Conservation (phyloP, 495 filamentous ascomycete species). For the Penicillium longicatenatum region DNA sequence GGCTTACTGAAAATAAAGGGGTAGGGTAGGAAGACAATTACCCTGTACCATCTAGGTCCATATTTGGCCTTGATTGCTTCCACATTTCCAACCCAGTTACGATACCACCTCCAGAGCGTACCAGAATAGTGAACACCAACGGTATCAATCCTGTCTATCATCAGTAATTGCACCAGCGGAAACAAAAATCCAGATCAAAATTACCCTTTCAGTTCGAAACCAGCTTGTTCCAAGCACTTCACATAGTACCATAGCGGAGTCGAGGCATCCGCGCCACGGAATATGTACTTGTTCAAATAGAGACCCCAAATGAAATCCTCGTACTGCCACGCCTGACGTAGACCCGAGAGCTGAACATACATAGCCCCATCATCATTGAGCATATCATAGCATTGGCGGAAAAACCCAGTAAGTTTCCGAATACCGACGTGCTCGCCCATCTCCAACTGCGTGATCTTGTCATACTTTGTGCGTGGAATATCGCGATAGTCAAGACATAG, state of each 20-base stretch:
- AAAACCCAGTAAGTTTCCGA: constrained; percentile 66
- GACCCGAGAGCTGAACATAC: constrained; percentile 81
- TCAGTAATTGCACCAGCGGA: background rate
- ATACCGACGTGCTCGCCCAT: constrained; percentile 93
- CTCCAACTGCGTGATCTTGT: constrained; percentile 87
- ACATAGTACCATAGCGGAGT: constrained; percentile 76
- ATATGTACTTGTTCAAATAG: constrained; percentile 93
- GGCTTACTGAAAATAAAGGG: background rate
- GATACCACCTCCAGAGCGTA: constrained; percentile 58
- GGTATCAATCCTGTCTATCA: constrained; percentile 42
- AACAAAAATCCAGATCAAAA: background rate
- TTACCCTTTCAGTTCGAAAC: constrained; percentile 59
- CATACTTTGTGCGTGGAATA: constrained; percentile 67
- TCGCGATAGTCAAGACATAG: constrained; percentile 75
- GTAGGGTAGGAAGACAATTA: constrained; percentile 26
- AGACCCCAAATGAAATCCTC: constrained; percentile 87
- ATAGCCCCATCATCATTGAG: constrained; percentile 83
- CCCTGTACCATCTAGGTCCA: constrained; percentile 53
- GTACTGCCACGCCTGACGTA: constrained; percentile 83
- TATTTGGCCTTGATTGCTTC: constrained; percentile 55
- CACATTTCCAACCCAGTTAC: constrained; percentile 56
- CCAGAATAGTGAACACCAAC: constrained; percentile 59
- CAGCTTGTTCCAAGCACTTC: constrained; percentile 69
- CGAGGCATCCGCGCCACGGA: constrained; percentile 84
- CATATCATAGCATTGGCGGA: constrained; percentile 79